Conservation (phyloP, 257 asterid species). For the Paulownia fortunei region DNA sequence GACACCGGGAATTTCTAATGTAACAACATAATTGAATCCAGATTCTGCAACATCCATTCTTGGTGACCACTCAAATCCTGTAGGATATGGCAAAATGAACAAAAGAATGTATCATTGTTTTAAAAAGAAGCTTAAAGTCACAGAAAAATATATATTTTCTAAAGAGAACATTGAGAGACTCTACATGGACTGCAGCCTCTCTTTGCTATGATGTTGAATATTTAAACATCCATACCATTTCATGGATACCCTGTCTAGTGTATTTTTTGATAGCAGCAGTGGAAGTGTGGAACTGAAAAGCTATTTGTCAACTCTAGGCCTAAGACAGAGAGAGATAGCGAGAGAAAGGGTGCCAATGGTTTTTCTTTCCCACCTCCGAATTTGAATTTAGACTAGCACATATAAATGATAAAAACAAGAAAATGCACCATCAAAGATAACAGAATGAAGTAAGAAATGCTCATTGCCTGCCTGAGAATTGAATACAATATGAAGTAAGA, state of each 20-base stretch:
- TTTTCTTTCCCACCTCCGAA: background rate
- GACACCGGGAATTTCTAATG: constrained; percentile 82
- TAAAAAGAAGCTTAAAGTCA: background rate
- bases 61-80: constrained; percentile 68
- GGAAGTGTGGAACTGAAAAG: background rate
- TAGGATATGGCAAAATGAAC: background rate
- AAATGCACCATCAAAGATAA: background rate
- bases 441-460: background rate
- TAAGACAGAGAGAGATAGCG: background rate
- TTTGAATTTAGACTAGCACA: background rate
- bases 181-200: background rate
- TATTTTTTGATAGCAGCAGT: background rate
- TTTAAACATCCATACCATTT: background rate
- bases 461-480: background rate
- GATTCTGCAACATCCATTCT: constrained; percentile 81
- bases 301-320: background rate
- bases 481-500: constrained; percentile 5
- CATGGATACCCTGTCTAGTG: background rate
- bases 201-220: background rate
- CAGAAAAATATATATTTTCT: background rate
- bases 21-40: constrained; percentile 53
- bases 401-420: background rate
- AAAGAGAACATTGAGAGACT: background rate
- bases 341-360: no score
- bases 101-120: constrained; percentile 5